Base-by-base conservation (phyloP, 1,139 yeast genomes). In the Pichia sp. region DNA sequence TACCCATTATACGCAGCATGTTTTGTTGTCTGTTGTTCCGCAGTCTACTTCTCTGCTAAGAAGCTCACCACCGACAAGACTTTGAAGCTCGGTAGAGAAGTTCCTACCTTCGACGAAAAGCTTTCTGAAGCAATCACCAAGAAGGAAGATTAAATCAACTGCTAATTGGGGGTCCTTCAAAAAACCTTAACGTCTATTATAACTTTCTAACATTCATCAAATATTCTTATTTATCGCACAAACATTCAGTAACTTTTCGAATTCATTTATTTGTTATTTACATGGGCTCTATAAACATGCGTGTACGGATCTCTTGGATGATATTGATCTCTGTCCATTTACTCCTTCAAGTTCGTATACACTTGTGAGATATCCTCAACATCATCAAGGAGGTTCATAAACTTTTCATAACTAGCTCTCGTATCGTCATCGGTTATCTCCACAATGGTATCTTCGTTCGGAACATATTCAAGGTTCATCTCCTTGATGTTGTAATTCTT, bases 341-440 rank as follows among this genome's bases (percentile, higher is more conserved):
- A 23, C 20, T 19, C 34, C 22, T 67, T 72, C 33, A 58, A 35
- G 30, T 68, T 91, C 48, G 72, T 65, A 60, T 83, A 84, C 44
- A 83, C 76, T 46, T 78, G 86, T 8, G 86, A 76, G 23, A 88
- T 83, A 50, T 88, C 96, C 33, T 83, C 85, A 16, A 85, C 62
- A 27, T 77, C 85, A 42, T 85, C 94, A 36, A 88, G 63, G 38
- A 68, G 66, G 20, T 60, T 65, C 31, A 81, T 58, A 25, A 87
- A 73, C 52, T 77, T 82, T 18, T 69, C 69, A 47, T 74, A 71
- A 22, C 69, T 67, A 42, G 66, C 68, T 35, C 60, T 64, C 17
- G 66, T 62, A 13, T 73, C 82, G 29, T 67, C 74, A 32, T 72
- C 73, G 1, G 70, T 71, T 30, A 74, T 69, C 11, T 66, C 68